Percentiles rank a stretch among this genome's conserved stretches.
phyloP scores from a whole-genome alignment of 192 early-diverging fungal genomes.

The Coemansia sp. region DNA sequence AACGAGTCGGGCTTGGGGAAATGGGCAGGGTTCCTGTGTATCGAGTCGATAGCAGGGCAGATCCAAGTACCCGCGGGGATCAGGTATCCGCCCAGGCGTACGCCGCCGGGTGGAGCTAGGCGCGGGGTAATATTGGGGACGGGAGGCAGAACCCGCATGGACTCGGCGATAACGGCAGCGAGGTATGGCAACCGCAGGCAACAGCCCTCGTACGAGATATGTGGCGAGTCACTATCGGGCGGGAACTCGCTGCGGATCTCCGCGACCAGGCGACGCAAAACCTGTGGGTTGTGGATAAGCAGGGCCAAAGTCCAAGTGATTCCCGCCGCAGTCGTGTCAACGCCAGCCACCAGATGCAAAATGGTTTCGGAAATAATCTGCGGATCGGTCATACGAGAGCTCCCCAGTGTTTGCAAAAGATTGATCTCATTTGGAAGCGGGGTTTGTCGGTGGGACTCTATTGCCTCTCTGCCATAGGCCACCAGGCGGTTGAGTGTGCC shows the following conservation, averaged over 20 bases:
- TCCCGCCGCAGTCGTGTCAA: slow-evolving; percentile 42
- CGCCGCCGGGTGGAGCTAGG: slow-evolving; percentile 22
- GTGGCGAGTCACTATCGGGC: neutral
- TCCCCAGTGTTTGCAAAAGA: no score
- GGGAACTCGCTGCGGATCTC: slow-evolving; percentile 38
- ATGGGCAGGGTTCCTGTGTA: slow-evolving; percentile 25
- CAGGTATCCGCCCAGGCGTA: slow-evolving; percentile 27
- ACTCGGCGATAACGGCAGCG: slow-evolving; percentile 41
- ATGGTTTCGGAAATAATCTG: slow-evolving; percentile 39
- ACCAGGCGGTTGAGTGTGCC: no score
- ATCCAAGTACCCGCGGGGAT: slow-evolving; percentile 45
- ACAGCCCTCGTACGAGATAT: slow-evolving; percentile 15
- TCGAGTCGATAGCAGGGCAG: slow-evolving; percentile 20
- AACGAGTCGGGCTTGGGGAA: slow-evolving; percentile 15
- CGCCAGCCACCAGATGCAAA: slow-evolving; percentile 42
- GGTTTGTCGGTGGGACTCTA: slow-evolving; percentile 16
- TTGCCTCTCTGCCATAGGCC: slow-evolving; percentile 13
- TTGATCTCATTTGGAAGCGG: no score
- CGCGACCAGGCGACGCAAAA: slow-evolving; percentile 4
- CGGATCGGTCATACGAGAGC: slow-evolving; percentile 25
- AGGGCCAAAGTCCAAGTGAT: slow-evolving; percentile 40
- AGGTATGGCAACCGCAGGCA: slow-evolving; percentile 32
- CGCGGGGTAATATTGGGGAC: slow-evolving; percentile 36
- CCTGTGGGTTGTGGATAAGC: slow-evolving; percentile 35
- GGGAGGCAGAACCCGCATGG: slow-evolving; percentile 34